Conservation (phyloP, 805 yeast genomes). For the Metschnikowia peoriensis region DNA sequence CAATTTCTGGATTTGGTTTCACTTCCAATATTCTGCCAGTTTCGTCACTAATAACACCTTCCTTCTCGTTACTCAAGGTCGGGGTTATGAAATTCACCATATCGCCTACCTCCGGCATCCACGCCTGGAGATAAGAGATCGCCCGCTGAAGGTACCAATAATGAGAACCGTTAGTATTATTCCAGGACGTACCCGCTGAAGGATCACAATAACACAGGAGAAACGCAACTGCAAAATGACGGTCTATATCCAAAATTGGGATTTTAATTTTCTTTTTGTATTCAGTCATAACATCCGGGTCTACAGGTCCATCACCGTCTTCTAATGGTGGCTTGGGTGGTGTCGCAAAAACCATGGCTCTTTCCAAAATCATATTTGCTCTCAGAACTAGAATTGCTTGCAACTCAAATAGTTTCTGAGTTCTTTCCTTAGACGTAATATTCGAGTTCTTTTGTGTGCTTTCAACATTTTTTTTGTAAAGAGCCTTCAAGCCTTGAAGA, state of each 20-base stretch:
- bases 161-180: constrained; percentile 26
- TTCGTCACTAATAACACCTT: neutral
- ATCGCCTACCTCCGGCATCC: constrained; percentile 34
- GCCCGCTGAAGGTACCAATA: constrained; percentile 31
- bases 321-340: constrained; percentile 37
- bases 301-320: constrained; percentile 19
- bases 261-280: constrained; percentile 15
- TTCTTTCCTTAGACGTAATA: constrained; percentile 21
- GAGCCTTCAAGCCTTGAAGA: constrained; percentile 32
- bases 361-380: constrained; percentile 27
- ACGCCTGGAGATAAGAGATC: constrained; percentile 27
- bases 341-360: constrained; percentile 27
- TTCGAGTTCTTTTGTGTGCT: constrained; percentile 13
- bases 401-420: constrained; percentile 23
- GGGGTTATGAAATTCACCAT: constrained; percentile 7
- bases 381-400: constrained; percentile 29
- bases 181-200: constrained; percentile 27
- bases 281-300: constrained; percentile 21
- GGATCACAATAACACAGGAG: constrained; percentile 28
- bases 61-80: neutral
- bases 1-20: constrained; percentile 5
- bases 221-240: constrained; percentile 31
- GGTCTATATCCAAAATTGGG: constrained; percentile 28
- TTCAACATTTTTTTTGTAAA: constrained; percentile 17
- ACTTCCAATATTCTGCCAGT: neutral